A percentile compares a stretch with the other conserved stretches of the same genome.
These are phyloP conservation scores for Aleurites moluccanus DNA, from an alignment of 441 rosid genomes.

Conservation along the genomic window DNA sequence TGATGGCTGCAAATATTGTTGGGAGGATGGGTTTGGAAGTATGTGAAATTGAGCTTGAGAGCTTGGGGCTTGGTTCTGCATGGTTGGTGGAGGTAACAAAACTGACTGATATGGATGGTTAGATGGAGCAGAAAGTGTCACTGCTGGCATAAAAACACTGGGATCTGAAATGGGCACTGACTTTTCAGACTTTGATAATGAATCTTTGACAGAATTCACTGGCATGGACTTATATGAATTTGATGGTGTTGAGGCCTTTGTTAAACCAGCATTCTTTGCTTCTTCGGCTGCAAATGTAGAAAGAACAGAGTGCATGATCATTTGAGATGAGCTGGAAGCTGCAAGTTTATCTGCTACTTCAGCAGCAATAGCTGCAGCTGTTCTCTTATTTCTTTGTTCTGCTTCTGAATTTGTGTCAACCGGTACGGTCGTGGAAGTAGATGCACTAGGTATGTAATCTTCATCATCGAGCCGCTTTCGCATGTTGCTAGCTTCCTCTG, in stretches of 20 bases:
- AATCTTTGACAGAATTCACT: slow-evolving; percentile 7
- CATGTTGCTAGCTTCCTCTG: slow-evolving; percentile 58
- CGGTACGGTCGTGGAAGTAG: slow-evolving; percentile 23
- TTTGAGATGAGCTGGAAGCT: slow-evolving; percentile 84
- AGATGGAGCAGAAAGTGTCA: slow-evolving; percentile 36
- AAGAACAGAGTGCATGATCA: slow-evolving; percentile 90
- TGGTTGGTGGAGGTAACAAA: slow-evolving; percentile 32
- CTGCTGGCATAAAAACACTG: slow-evolving; percentile 41
- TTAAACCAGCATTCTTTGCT: slow-evolving; percentile 57
- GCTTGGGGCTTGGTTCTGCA: slow-evolving; percentile 48
- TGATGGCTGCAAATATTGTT: slow-evolving; percentile 64
- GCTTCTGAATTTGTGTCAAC: slow-evolving; percentile 31
- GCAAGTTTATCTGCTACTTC: slow-evolving; percentile 90
- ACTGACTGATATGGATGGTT: slow-evolving; percentile 41
- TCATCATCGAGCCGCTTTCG: slow-evolving; percentile 47
- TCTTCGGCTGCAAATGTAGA: slow-evolving; percentile 93
- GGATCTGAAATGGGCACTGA: slow-evolving; percentile 46
- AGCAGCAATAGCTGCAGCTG: slow-evolving; percentile 88
- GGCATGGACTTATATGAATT: slow-evolving; percentile 21
- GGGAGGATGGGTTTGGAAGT: slow-evolving; percentile 48
- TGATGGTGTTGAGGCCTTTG: slow-evolving; percentile 29
- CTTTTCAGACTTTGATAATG: slow-evolving; percentile 42
- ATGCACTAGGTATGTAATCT: slow-evolving; percentile 37
- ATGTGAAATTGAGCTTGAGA: slow-evolving; percentile 60
- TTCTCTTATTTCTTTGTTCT: slow-evolving; percentile 58